Conservation (phyloP, 139 green algal genomes). For the Coccomyxa sp. region DNA sequence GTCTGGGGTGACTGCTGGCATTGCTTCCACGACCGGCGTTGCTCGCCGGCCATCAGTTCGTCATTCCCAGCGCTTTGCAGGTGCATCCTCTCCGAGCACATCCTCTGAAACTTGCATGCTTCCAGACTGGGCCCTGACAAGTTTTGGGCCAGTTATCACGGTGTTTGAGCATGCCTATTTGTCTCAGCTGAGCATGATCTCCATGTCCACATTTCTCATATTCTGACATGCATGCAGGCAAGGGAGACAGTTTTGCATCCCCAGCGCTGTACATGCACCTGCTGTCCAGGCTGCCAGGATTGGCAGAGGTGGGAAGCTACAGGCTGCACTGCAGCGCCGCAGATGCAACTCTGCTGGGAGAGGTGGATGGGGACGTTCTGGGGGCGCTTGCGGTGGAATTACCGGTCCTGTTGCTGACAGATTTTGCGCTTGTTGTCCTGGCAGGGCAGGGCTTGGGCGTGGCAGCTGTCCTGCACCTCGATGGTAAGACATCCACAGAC, state of each 20-base stretch:
- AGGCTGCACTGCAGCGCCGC: background rate
- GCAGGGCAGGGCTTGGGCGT: background rate
- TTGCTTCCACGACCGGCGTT: conserved; percentile 30
- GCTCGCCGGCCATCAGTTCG: background rate
- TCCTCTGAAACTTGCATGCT: too few species aligned
- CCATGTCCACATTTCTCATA: background rate
- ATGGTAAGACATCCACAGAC: background rate
- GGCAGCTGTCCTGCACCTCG: background rate
- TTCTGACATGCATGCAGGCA: background rate
- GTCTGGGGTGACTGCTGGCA: conserved; percentile 12
- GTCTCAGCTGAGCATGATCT: too few species aligned
- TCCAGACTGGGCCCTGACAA: too few species aligned
- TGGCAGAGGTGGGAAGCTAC: background rate
- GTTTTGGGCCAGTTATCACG: too few species aligned
- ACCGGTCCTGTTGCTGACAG: background rate
- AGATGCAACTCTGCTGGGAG: background rate
- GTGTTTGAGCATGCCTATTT: too few species aligned
- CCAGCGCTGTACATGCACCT: background rate
- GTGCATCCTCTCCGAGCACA: background rate
- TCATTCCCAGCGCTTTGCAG: background rate
- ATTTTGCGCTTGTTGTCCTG: background rate
- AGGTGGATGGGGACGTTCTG: background rate
- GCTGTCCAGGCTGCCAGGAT: background rate
- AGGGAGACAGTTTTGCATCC: background rate
- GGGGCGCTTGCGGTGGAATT: background rate